phyloP scores from a whole-genome alignment of 1,284 basidiomycete genomes.

The Ceratobasidium sp. region DNA sequence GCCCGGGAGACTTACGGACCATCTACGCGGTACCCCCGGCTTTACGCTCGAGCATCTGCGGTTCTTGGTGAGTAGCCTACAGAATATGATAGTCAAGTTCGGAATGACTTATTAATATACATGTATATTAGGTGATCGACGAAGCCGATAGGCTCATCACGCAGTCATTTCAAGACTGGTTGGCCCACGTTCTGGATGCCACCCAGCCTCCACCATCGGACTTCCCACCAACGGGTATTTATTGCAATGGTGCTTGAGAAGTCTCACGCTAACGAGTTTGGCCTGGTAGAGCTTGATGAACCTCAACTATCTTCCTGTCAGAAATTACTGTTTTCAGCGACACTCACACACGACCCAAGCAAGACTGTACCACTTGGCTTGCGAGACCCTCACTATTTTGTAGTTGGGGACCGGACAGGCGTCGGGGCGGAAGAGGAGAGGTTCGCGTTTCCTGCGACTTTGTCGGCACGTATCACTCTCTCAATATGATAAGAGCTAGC shows the following conservation, averaged over 20 bases:
- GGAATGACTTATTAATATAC: not conserved
- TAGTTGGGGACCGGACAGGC: constrained; percentile 69
- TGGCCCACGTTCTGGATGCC: constrained; percentile 81
- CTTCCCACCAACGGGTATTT: constrained; percentile 51
- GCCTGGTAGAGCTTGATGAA: constrained; percentile 65
- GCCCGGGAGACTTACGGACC: constrained; percentile 94
- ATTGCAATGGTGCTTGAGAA: not conserved
- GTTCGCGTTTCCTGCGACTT: constrained; percentile 83
- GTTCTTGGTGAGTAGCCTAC: constrained; percentile 73
- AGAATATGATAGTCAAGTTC: not conserved
- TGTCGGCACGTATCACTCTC: constrained; percentile 66
- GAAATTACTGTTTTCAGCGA: constrained; percentile 97
- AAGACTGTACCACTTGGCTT: constrained; percentile 89
- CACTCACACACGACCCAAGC: constrained; percentile 92
- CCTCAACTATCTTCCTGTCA: constrained; percentile 79
- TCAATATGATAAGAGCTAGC: not conserved
- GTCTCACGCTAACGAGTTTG: constrained; percentile 1
- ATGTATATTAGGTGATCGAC: constrained; percentile 82
- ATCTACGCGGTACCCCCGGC: constrained; percentile 87
- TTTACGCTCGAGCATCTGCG: constrained; percentile 95
- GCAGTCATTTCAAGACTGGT: constrained; percentile 97
- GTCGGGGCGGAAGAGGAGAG: constrained; percentile 71
- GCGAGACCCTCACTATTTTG: constrained; percentile 86
- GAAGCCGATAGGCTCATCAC: constrained; percentile 96
- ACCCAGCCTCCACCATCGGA: constrained; percentile 64